Base-by-base conservation (phyloP, 257 asterid genomes). In the Fraxinus americana region DNA sequence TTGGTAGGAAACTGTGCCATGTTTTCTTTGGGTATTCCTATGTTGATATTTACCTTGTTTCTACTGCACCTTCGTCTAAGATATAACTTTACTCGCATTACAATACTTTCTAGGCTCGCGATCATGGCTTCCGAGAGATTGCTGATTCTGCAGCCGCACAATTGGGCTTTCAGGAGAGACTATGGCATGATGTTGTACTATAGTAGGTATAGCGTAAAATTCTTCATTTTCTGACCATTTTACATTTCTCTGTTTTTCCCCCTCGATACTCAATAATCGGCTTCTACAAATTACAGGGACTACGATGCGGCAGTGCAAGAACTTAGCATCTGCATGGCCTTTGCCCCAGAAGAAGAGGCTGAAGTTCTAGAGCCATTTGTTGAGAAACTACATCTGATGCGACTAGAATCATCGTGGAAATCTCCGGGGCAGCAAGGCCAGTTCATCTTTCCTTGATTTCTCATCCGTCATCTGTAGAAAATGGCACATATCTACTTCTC, bases 321-420 rank as follows among this genome's bases (percentile, higher is more conserved):
- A 86, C 97, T 94, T 17, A 94, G 98, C 91, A 92, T 94, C 77
- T 94, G 98, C 84, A 90, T 94, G 98, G 98, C 93, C 35, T 92
- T 94, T 79, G 98, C 97, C 25, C 98, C 98, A 1, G 98, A 94
- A 81, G 98, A 92, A 80, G 97, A 94, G 80, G 90, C 91, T 1
- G 82, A 87, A 75, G 89, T 91, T 50, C 81, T 94, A 29, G 97
- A 91, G 75, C 90, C 93, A 23, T 94, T 94, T 67, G 91, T 92
- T 50, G 97, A 92, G 84, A 94, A 91, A 73, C 27, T 94, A 79
- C 97, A 94, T 69, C 82, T 94, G 67, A 76, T 94, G 87, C 86
- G 87, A 72, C 89, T 90, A 6, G 97, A 90, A 78, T 77, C 87
- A 0, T 89, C 96, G 0, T 93, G 94, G 97, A 88, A 87, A 78